Conservation (phyloP, 2,329 filamentous ascomycete genomes). For the Ascocoryne sarcoides region DNA sequence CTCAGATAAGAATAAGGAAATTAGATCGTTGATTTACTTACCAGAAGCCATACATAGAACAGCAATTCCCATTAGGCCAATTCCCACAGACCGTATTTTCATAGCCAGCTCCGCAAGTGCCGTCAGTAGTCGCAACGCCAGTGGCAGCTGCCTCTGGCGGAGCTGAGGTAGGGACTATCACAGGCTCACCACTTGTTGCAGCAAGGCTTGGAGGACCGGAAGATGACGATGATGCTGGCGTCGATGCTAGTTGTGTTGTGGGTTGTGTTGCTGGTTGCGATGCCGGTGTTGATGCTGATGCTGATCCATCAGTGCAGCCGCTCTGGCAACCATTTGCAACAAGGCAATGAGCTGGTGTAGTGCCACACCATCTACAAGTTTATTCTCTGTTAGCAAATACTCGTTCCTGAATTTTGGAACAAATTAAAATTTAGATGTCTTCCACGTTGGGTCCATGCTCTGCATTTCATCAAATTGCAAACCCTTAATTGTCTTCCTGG, state of each 20-base stretch:
- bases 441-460: too few relatives aligned
- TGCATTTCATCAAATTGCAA: too few relatives aligned
- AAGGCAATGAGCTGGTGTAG: slow-evolving; percentile 21
- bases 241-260: slow-evolving; percentile 3
- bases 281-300: slow-evolving; percentile 1
- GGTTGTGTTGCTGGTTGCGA: slow-evolving; percentile 20
- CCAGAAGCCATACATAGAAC: slow-evolving; percentile 50
- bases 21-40: slow-evolving; percentile 9
- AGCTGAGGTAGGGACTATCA: slow-evolving; percentile 19
- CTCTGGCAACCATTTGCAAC: slow-evolving; percentile 26
- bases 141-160: slow-evolving; percentile 23
- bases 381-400: too few relatives aligned
- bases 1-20: background rate
- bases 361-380: slow-evolving; percentile 23
- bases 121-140: slow-evolving; percentile 38
- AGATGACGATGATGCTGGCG: background rate
- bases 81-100: slow-evolving; percentile 41
- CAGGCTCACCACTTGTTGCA: slow-evolving; percentile 13
- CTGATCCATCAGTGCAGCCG: slow-evolving; percentile 19
- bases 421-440: too few relatives aligned
- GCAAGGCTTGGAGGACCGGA: background rate
- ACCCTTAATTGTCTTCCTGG: too few relatives aligned
- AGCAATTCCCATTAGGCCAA: slow-evolving; percentile 44
- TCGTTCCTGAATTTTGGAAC: too few relatives aligned
- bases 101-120: slow-evolving; percentile 43